Evolutionary conservation across 1,139 yeast species (phyloP).

Genomic region (Kurtzmaniella quercitrusa): DNA sequence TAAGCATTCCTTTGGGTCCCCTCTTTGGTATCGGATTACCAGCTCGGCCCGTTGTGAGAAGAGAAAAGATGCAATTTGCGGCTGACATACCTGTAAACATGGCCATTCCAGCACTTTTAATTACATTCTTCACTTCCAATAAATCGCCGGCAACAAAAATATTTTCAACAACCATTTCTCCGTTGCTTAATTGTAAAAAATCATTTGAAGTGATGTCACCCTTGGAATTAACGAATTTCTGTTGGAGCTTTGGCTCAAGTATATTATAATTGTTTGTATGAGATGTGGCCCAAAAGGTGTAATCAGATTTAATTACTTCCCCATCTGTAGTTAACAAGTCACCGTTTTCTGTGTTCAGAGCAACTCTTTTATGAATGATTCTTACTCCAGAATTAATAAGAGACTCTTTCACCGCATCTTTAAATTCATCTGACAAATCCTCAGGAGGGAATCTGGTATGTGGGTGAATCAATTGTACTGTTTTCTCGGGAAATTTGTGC

Average conservation of each 20-base stretch:
- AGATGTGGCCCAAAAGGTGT: conserved; percentile 43
- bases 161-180: conserved; percentile 15
- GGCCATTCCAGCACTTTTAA: conserved; percentile 49
- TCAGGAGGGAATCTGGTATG: conserved; percentile 39
- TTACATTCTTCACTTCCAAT: conserved; percentile 32
- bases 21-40: conserved; percentile 31
- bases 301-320: conserved; percentile 26
- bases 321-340: conserved; percentile 27
- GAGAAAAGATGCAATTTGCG: conserved; percentile 32
- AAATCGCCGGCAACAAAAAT: conserved; percentile 41
- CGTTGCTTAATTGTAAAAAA: conserved; percentile 30
- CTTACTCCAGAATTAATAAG: conserved; percentile 20
- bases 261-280: conserved; percentile 37
- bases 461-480: conserved; percentile 39
- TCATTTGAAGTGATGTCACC: conserved; percentile 32
- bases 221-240: conserved; percentile 20
- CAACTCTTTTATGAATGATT: conserved; percentile 23
- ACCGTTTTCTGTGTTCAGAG: conserved; percentile 21
- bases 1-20: conserved; percentile 42
- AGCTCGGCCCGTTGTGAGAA: conserved; percentile 25
- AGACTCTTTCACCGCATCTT: conserved; percentile 22
- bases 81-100: conserved; percentile 40
- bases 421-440: conserved; percentile 31
- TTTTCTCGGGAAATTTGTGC: conserved; percentile 28
- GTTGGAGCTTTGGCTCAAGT: conserved; percentile 16